phyloP scores from a whole-genome alignment of 129 eudicot species.

The Flaveria bidentis region DNA sequence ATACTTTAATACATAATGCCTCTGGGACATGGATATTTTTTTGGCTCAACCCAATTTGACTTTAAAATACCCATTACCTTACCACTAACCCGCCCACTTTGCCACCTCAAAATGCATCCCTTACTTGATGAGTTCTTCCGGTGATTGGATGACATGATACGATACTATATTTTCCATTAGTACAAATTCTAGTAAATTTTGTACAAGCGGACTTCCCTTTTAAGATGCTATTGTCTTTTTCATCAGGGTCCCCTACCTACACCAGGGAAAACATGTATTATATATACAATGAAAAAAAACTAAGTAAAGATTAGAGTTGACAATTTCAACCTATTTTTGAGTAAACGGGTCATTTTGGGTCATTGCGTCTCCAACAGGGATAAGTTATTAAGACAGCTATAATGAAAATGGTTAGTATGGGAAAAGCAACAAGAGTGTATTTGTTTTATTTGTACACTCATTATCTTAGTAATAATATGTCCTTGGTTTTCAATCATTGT shows the following conservation, averaged over 20 bases:
- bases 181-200: constrained; percentile 72
- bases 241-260: constrained; percentile 50
- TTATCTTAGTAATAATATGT: background rate
- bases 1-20: background rate
- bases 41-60: background rate
- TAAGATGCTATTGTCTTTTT: constrained; percentile 27
- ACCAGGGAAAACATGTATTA: background rate
- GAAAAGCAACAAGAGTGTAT: background rate
- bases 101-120: constrained; percentile 3
- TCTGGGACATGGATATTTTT: background rate
- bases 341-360: background rate
- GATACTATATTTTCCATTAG: constrained; percentile 78
- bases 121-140: constrained; percentile 98
- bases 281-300: constrained; percentile 6
- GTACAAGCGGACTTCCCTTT: constrained; percentile 94
- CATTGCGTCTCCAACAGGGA: background rate
- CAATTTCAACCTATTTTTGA: background rate
- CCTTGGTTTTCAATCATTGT: background rate
- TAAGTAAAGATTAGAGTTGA: background rate
- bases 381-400: background rate
- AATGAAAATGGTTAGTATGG: background rate
- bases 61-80: background rate
- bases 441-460: background rate
- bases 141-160: constrained; percentile 91
- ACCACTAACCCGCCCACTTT: background rate